phyloP scores from a whole-genome alignment of 2,329 filamentous ascomycete species.

The Fusarium sterilihyphosum region DNA sequence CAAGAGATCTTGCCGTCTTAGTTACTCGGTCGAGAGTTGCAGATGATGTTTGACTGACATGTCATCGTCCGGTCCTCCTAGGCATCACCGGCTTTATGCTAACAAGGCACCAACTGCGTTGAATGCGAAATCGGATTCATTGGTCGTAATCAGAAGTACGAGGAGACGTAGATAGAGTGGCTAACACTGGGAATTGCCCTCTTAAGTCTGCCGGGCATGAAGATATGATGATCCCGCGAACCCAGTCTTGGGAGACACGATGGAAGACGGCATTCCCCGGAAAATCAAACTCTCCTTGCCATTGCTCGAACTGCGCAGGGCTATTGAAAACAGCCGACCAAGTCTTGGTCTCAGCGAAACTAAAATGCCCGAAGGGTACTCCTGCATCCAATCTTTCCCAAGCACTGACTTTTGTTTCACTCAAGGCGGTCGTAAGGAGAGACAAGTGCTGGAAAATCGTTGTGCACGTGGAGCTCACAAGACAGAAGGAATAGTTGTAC shows the following conservation, averaged over 20 bases:
- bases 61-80: not conserved
- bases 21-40: not conserved
- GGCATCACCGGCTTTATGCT: not conserved
- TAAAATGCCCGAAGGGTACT: constrained; percentile 69
- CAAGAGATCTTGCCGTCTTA: not conserved
- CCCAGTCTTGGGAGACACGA: not conserved
- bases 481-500: constrained; percentile 61
- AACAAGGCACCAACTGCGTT: not conserved
- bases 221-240: not conserved
- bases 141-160: not conserved
- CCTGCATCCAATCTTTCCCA: constrained; percentile 59
- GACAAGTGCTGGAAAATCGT: constrained; percentile 76
- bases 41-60: not conserved
- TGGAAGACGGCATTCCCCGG: not conserved
- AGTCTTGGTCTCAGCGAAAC: constrained; percentile 72
- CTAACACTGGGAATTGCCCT: not conserved
- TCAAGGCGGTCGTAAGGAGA: constrained; percentile 78
- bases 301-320: constrained; percentile 54
- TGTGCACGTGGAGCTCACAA: constrained; percentile 67
- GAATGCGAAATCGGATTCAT: not conserved
- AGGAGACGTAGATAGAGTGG: not conserved
- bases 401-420: not conserved
- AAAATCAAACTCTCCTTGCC: constrained; percentile 48
- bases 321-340: constrained; percentile 67
- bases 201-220: not conserved